Percentiles rank a stretch among this genome's conserved stretches.
phyloP scores from a whole-genome alignment of 768 basidiomycete species.

The Leccinum fibrillosum region DNA sequence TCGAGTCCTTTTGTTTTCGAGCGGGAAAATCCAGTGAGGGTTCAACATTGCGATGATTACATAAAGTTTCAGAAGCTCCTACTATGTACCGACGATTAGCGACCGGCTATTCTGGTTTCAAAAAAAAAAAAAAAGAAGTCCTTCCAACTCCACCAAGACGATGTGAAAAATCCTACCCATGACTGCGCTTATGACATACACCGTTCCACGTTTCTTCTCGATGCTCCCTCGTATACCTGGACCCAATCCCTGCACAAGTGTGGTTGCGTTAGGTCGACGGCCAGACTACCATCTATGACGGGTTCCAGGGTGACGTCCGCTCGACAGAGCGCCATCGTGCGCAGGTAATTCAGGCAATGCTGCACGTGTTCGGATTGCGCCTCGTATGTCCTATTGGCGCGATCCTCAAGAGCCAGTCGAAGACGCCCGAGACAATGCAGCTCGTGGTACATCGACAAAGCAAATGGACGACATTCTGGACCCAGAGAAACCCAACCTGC shows the following conservation, averaged over 20 bases:
- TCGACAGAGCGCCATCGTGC: conserved; percentile 43
- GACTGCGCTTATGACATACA: conserved; percentile 9
- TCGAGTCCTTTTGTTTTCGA: too few species aligned
- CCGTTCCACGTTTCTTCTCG: conserved; percentile 6
- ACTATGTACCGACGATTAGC: too few species aligned
- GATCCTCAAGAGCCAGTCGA: conserved; percentile 20
- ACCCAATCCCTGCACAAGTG: conserved; percentile 27
- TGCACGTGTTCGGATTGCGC: conserved; percentile 24
- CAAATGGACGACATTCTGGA: conserved; percentile 30
- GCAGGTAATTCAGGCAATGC: conserved; percentile 50
- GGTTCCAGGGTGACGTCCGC: conserved; percentile 49
- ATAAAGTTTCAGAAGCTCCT: neutral
- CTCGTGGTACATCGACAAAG: conserved; percentile 37
- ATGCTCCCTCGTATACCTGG: conserved; percentile 24
- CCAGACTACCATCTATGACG: conserved; percentile 19
- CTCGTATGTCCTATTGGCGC: conserved; percentile 14
- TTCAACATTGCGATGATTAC: too few species aligned
- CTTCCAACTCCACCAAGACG: neutral
- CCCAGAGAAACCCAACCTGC: conserved; percentile 26
- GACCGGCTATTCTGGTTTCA: neutral
- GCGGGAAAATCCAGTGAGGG: too few species aligned
- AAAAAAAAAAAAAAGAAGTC: neutral
- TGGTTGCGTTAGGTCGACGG: conserved; percentile 22
- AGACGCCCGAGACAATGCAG: conserved; percentile 36
- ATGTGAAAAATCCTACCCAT: neutral